Evolutionary conservation across 2,329 filamentous ascomycete species (phyloP).

Genomic region (Neurospora crassa): DNA sequence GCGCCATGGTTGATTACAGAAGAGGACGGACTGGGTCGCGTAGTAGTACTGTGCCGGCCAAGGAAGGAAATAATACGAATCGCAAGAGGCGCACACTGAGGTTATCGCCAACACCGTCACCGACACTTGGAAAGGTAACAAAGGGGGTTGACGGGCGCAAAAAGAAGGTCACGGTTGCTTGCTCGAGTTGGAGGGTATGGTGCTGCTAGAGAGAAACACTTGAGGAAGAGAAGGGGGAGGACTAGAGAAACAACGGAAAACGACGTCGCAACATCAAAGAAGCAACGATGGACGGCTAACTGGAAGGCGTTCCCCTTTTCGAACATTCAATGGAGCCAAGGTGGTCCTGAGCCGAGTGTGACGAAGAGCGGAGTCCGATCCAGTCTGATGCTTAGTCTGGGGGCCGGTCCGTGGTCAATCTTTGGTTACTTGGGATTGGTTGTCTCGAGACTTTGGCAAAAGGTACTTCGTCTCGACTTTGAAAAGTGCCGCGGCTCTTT

Average conservation of each 20-base stretch:
- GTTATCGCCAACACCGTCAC: background rate
- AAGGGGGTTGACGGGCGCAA: background rate
- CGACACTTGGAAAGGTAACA: background rate
- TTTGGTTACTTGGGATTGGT: background rate
- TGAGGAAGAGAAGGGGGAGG: background rate
- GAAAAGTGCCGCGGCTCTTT: background rate
- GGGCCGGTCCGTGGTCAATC: background rate
- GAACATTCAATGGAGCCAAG: conserved; percentile 7
- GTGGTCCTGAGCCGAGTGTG: conserved; percentile 13
- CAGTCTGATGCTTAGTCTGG: background rate
- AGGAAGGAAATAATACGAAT: background rate
- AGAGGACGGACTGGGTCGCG: conserved; percentile 1
- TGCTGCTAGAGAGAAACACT: conserved; percentile 1
- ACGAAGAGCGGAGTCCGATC: conserved; percentile 6
- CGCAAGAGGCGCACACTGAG: background rate
- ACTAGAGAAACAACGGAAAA: background rate
- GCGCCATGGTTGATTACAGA: conserved; percentile 24
- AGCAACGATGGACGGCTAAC: background rate
- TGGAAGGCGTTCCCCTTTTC: conserved; percentile 13
- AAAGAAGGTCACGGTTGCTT: background rate
- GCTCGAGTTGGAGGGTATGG: background rate
- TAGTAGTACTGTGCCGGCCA: background rate
- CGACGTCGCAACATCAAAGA: background rate
- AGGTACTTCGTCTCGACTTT: background rate
- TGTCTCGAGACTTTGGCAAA: background rate